Base-by-base conservation (phyloP, 2,329 filamentous ascomycete genomes). In the Aspergillus sp. region DNA sequence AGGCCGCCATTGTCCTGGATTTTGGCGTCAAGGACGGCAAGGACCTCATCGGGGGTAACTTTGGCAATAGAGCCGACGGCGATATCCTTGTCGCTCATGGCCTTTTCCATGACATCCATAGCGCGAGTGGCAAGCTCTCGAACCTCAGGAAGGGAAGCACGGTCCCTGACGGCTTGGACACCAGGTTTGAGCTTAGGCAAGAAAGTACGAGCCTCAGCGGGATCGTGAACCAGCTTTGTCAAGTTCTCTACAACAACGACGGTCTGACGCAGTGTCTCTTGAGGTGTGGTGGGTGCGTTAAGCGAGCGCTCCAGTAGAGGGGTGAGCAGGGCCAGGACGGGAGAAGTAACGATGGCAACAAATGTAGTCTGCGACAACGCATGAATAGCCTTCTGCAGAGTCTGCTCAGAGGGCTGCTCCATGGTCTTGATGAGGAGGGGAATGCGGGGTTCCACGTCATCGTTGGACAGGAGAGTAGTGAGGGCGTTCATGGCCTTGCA, bases 351-450 rank as follows among this genome's bases (percentile, higher is more conserved):
- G 63, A 96, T 84, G 56, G 95, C 93, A 53, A 99, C 95, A 67
- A 99, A 99, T n/a, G 95, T 99, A 11, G 95, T 99, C 79, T 96
- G 91, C 4, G 93, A 97, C 46, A 99, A 83, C 46, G 93, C 95
- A 72, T 97, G 95, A 64, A 99, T 98, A 33, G 95, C 93, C 81
- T 97, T 97, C 73, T 96, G 91, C 56, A 96, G 83, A 27, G 89
- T 91, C 75, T 96, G 87, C 13, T 90, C 82, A 11, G 91, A 96
- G 5, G 95, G 95, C 68, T 97, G 88, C 74, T 97, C 91, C 88
- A 99, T 97, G 49, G 91, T 90, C 73, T 96, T 91, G 75, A 99
- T 88, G 49, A 99, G 84, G 3, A 98, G 86, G 6, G 93, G 92
- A 69, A 99, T 93, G 69, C 92, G 86, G 47, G 93, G 93, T 22